These are phyloP conservation scores for Raddia distichophylla DNA, from an alignment of 176 grass and related monocot species.

Conservation along the genomic window DNA sequence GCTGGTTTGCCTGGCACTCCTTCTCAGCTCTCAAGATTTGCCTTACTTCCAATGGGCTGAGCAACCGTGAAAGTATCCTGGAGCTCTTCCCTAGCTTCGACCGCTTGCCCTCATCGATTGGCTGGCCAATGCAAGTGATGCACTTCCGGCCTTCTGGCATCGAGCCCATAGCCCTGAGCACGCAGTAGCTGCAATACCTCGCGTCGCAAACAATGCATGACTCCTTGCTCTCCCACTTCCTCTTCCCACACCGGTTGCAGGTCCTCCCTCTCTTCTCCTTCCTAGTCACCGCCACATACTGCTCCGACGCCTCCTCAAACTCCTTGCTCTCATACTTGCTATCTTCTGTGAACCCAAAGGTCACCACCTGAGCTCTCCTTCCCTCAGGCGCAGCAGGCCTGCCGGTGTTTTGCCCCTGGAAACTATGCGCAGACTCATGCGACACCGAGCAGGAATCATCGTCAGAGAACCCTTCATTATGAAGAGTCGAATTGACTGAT, in stretches of 20 bases:
- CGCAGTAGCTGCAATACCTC: conserved; percentile 73
- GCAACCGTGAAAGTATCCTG: conserved; percentile 56
- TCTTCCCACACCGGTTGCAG: conserved; percentile 75
- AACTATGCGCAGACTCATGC: conserved; percentile 44
- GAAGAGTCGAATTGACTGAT: conserved; percentile 42
- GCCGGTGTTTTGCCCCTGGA: conserved; percentile 23
- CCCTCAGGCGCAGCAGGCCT: conserved; percentile 37
- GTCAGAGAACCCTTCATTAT: conserved; percentile 63
- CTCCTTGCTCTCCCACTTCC: conserved; percentile 95
- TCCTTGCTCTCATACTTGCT: conserved; percentile 64
- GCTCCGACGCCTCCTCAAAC: conserved; percentile 47
- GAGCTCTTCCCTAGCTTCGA: conserved; percentile 86
- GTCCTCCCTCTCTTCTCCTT: conserved; percentile 56
- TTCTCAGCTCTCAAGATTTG: conserved; percentile 91
- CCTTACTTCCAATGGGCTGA: conserved; percentile 87
- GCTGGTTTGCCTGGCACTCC: conserved; percentile 95
- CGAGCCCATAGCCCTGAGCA: conserved; percentile 91
- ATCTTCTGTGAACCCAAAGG: conserved; percentile 52
- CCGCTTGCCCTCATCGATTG: conserved; percentile 75
- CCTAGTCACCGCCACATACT: conserved; percentile 56
- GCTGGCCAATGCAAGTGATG: conserved; percentile 73
- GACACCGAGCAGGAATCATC: conserved; percentile 54
- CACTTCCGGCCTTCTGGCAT: conserved; percentile 98
- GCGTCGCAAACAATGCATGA: conserved; percentile 76
- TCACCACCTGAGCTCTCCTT: conserved; percentile 63